A percentile compares a stretch with the other conserved stretches of the same genome.
These are phyloP conservation scores for Crucihimalaya himalaica DNA, from an alignment of 345 rosid species.

Conservation along the genomic window DNA sequence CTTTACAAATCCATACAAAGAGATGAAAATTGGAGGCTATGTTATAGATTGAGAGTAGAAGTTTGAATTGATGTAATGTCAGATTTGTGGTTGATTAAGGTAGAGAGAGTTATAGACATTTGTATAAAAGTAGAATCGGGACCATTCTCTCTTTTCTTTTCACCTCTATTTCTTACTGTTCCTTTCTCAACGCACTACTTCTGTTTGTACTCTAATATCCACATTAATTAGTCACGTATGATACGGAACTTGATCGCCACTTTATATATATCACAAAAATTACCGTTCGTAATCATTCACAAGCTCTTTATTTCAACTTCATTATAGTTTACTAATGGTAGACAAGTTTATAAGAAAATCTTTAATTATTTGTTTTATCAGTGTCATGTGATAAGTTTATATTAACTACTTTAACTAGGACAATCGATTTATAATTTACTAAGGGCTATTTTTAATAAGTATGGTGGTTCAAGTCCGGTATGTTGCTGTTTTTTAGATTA, in stretches of 20 bases:
- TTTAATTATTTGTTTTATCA: neutral
- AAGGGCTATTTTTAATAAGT: too few relatives aligned
- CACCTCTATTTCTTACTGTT: constrained; percentile 24
- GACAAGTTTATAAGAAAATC: too few relatives aligned
- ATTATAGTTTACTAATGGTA: neutral
- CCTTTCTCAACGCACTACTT: constrained; percentile 20
- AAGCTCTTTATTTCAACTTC: neutral
- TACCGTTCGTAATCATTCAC: neutral
- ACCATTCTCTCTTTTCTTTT: constrained; percentile 28
- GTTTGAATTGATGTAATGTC: constrained; percentile 17
- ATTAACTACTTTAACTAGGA: neutral
- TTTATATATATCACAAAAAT: neutral
- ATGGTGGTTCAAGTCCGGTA: too few relatives aligned
- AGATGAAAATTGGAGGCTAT: constrained; percentile 20
- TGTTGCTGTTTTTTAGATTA: too few relatives aligned
- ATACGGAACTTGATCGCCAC: neutral
- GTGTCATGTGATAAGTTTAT: neutral
- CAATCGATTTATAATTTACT: too few relatives aligned
- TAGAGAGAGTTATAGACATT: constrained; percentile 21
- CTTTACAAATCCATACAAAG: constrained; percentile 11
- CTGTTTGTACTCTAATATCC: neutral
- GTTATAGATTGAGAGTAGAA: constrained; percentile 4
- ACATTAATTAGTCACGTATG: neutral
- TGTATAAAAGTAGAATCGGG: constrained; percentile 30
- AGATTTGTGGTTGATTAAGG: constrained; percentile 37